Base-by-base conservation (phyloP, 345 rosid genomes). In the Pelargonium nanum region DNA sequence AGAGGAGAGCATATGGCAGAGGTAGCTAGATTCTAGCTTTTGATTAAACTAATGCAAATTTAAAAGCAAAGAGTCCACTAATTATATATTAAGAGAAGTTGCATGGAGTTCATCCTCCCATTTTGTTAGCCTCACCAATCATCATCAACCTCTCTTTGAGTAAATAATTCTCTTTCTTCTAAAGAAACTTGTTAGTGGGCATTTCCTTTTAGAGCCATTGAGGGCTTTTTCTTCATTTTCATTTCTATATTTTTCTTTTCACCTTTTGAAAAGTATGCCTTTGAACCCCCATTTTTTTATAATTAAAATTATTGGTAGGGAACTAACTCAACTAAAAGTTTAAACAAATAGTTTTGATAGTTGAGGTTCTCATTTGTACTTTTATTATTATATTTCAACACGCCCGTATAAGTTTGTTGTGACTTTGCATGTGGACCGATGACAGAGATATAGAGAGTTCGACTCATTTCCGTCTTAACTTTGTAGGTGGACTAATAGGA, bases 161-260 rank as follows among this genome's bases (percentile, higher is more conserved):
- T 59, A 61, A 68, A 68, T 48, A 62, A 59, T 63, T 70, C 66
- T 56, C 26, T 72, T 66, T 58, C 53, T 26, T 45, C 70, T 70
- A 81, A 79, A 79, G 69, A 71, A 50, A 57, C 59, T 66, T 63
- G 53, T 79, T 73, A 89, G 95, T 89, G 93, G 98, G 95, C 79
- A 86, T 80, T 88, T 81, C 73, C 81, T 67, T 79, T 81, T 74
- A 30, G 51, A 40, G 59, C 72, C 77, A 70, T 63, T 68, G 54
- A 22, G 58, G 58, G 48, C 26, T 23, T 63, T 25, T 34, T 25
- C 16, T 55, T 21, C 52, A 56, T 63, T 71, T 65, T 66, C 22
- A 51, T 72, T 53, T 40, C 15, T 40, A 9, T 9, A 17, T 40
- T 40, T 40, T 40, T 40, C 10, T 40, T 17, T 40, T 17, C 40